Percentiles rank a stretch among this genome's conserved stretches.
Conservation (phyloP, 176 grass and related monocot species). For the Ampelocalamus luodianensis region DNA sequence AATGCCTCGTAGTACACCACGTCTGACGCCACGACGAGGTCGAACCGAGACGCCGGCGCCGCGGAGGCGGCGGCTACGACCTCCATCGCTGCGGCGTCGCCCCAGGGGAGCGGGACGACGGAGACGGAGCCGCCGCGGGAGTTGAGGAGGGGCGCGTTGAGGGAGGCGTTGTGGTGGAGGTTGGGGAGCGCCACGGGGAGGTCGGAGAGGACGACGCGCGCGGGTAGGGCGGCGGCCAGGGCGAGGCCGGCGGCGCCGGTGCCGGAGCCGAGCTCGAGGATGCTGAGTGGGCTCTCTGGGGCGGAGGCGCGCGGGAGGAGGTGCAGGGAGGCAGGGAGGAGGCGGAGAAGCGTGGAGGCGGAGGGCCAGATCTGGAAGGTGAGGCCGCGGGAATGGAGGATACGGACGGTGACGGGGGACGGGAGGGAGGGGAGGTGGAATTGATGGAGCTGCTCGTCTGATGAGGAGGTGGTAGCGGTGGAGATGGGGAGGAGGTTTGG, state of each 20-base stretch:
- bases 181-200: conserved; percentile 77
- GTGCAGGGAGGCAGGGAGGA: conserved; percentile 56
- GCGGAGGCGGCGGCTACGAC: background rate
- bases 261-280: conserved; percentile 91
- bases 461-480: conserved; percentile 2
- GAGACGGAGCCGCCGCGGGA: conserved; percentile 55
- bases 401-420: conserved; percentile 57
- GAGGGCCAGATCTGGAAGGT: conserved; percentile 98
- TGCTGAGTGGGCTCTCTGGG: conserved; percentile 40
- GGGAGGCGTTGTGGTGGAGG: conserved; percentile 69
- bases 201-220: conserved; percentile 64
- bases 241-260: conserved; percentile 69
- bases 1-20: conserved; percentile 87
- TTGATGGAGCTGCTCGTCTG: conserved; percentile 46
- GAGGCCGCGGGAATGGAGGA: conserved; percentile 73
- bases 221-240: conserved; percentile 61
- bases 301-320: conserved; percentile 43
- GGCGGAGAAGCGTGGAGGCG: conserved; percentile 66
- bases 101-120: conserved; percentile 67
- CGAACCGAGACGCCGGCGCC: conserved; percentile 43
- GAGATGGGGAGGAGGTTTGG: conserved; percentile 44
- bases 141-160: conserved; percentile 61
- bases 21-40: conserved; percentile 77
- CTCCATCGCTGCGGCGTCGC: conserved; percentile 49
- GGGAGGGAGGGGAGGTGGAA: conserved; percentile 58